A percentile compares a stretch with the other conserved stretches of the same genome.
Conservation (phyloP, 106 monocot species). For the Narthecium ossifragum region DNA sequence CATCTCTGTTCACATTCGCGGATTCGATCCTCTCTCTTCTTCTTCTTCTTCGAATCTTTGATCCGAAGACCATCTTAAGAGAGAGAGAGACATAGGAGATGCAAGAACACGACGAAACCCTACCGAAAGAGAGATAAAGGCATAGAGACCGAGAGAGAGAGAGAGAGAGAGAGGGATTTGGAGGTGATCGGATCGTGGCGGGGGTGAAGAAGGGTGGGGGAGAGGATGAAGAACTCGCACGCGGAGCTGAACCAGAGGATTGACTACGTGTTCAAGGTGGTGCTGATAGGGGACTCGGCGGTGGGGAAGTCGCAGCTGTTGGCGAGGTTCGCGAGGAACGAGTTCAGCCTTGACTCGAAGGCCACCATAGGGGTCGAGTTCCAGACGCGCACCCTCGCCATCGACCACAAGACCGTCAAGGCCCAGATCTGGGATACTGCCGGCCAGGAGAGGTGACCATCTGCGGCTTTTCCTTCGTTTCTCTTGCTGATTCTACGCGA, state of each 20-base stretch:
- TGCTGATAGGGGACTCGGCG: slow-evolving; percentile 43
- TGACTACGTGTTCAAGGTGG: slow-evolving; percentile 46
- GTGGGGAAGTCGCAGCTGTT: slow-evolving; percentile 45
- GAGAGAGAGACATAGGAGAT: too few relatives aligned
- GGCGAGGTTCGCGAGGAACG: slow-evolving; percentile 32
- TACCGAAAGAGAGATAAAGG: too few relatives aligned
- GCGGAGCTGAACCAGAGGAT: slow-evolving; percentile 24
- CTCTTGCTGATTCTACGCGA: neutral
- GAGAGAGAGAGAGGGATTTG: neutral
- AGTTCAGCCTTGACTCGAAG: slow-evolving; percentile 46
- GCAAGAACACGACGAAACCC: too few relatives aligned
- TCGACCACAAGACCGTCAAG: slow-evolving; percentile 37
- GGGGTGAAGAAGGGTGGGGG: neutral
- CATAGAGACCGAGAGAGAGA: neutral
- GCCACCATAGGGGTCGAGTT: slow-evolving; percentile 48
- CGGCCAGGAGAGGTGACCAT: slow-evolving; percentile 38
- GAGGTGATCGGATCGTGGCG: neutral
- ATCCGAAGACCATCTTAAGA: too few relatives aligned
- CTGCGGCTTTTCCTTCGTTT: neutral
- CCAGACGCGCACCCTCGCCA: slow-evolving; percentile 34
- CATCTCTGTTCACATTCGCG: too few relatives aligned
- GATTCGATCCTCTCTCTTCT: too few relatives aligned
- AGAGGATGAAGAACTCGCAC: slow-evolving; percentile 5
- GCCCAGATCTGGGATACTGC: slow-evolving; percentile 69
- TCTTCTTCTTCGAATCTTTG: too few relatives aligned